A percentile compares a stretch with the other conserved stretches of the same genome.
Evolutionary conservation across 176 grass and related monocot species (phyloP).

Genomic region (Urochloa ruziziensis): DNA sequence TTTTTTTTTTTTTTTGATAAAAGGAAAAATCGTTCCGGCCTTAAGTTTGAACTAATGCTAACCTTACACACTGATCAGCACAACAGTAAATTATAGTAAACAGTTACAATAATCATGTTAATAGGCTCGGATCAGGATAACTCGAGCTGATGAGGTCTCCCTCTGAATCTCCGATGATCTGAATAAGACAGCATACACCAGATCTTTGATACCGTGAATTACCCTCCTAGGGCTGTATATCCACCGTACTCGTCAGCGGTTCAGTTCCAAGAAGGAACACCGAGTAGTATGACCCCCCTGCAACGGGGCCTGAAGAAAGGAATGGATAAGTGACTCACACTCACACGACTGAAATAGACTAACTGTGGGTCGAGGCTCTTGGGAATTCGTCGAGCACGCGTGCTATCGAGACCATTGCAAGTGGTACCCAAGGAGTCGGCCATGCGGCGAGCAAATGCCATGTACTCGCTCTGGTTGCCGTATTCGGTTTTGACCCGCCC

Average conservation of each 20-base stretch:
- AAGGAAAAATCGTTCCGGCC: no score
- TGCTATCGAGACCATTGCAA: background rate
- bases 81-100: no score
- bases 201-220: background rate
- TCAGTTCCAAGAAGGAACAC: background rate
- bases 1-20: no score
- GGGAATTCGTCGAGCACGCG: constrained; percentile 9
- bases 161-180: background rate
- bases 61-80: no score
- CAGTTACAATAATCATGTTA: no score
- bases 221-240: background rate
- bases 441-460: constrained; percentile 24
- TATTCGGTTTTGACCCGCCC: constrained; percentile 17
- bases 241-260: background rate
- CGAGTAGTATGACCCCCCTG: background rate
- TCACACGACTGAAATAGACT: constrained; percentile 33
- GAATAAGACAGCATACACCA: background rate
- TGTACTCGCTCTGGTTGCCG: constrained; percentile 29
- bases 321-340: background rate
- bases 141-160: background rate
- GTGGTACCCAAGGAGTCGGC: background rate
- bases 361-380: constrained; percentile 24
- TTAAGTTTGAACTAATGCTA: no score
- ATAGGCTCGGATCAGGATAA: background rate
- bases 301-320: background rate